Conservation (phyloP, 1,284 basidiomycete genomes). For the Pseudozyma pruni region DNA sequence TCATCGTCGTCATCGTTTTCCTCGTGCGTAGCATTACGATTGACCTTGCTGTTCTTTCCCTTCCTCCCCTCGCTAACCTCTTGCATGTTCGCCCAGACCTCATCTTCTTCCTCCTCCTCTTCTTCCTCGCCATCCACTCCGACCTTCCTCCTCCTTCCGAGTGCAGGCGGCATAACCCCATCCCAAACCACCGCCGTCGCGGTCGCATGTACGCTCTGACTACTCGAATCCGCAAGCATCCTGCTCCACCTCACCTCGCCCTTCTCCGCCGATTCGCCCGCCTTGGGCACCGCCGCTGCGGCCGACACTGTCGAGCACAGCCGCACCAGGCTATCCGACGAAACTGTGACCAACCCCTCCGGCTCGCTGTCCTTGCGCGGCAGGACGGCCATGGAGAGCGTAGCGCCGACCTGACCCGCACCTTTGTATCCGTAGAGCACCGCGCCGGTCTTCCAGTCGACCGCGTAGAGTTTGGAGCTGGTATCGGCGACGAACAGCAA, state of each 20-base stretch:
- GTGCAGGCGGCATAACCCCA: constrained; percentile 19
- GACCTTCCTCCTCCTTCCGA: not conserved
- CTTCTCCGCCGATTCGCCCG: constrained; percentile 24
- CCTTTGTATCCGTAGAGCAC: constrained; percentile 53
- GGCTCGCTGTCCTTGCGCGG: constrained; percentile 4
- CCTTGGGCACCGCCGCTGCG: constrained; percentile 15
- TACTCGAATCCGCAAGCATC: constrained; percentile 15
- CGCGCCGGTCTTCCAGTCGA: constrained; percentile 42
- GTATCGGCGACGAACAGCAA: constrained; percentile 54
- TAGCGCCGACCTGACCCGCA: constrained; percentile 23
- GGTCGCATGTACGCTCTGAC: constrained; percentile 20
- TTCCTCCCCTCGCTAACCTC: constrained; percentile 10
- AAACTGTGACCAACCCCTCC: constrained; percentile 29
- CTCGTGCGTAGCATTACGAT: not conserved
- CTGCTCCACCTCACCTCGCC: constrained; percentile 23
- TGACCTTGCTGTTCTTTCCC: not conserved
- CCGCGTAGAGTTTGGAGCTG: constrained; percentile 42
- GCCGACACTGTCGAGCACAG: constrained; percentile 26
- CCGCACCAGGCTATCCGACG: constrained; percentile 33
- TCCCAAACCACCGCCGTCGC: constrained; percentile 47
- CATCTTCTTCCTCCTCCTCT: constrained; percentile 35
- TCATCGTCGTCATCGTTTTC: constrained; percentile 13
- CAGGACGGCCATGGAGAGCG: constrained; percentile 24
- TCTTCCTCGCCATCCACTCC: constrained; percentile 14
- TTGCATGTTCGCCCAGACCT: constrained; percentile 47